Evolutionary conservation across 176 grass and related monocot species (phyloP).

Genomic region (Juncus inflexus): DNA sequence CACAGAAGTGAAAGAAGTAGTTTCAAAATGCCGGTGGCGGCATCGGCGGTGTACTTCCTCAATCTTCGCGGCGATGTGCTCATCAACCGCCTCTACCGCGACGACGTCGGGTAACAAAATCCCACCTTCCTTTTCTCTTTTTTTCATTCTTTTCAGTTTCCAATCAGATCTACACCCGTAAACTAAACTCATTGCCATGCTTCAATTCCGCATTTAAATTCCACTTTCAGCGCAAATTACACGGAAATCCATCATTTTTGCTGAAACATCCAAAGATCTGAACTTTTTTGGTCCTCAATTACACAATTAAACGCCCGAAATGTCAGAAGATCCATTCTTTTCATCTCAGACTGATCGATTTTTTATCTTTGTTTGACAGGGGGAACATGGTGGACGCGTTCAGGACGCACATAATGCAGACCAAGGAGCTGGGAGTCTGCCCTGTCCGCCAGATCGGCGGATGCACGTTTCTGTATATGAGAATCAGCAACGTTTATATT

Average conservation of each 20-base stretch:
- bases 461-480: constrained; percentile 92
- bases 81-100: constrained; percentile 96
- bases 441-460: constrained; percentile 90
- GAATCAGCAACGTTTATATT: constrained; percentile 93
- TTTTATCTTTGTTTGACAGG: constrained; percentile 31
- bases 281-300: too few relatives aligned
- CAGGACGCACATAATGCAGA: constrained; percentile 96
- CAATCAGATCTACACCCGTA: too few relatives aligned
- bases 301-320: too few relatives aligned
- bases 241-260: too few relatives aligned
- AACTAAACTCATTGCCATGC: too few relatives aligned
- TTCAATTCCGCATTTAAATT: too few relatives aligned
- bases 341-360: not conserved
- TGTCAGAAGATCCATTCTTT: too few relatives aligned
- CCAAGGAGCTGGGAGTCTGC: constrained; percentile 84
- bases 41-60: constrained; percentile 90
- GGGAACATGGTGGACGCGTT: constrained; percentile 98
- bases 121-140: not conserved
- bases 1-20: constrained; percentile 10
- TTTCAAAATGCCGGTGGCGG: constrained; percentile 70
- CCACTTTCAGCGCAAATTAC: too few relatives aligned
- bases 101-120: constrained; percentile 66
- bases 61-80: constrained; percentile 90
- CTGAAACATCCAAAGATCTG: too few relatives aligned
- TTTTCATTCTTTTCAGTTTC: too few relatives aligned